Conservation (phyloP, 2,329 filamentous ascomycete genomes). For the Sclerotinia spermophila region DNA sequence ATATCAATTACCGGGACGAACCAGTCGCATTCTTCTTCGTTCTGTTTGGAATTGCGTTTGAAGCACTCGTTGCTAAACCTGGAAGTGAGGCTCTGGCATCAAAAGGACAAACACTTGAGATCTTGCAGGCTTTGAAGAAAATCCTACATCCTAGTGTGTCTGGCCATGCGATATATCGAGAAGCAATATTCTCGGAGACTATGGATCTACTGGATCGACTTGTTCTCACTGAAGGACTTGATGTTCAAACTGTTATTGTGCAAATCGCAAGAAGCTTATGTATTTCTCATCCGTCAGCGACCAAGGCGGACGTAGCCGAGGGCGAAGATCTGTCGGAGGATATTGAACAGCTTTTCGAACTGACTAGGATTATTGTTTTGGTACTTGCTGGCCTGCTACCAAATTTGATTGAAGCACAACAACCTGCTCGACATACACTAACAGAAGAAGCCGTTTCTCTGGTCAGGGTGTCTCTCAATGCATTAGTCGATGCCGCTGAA, state of each 20-base stretch:
- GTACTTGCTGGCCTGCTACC: slow-evolving; percentile 86
- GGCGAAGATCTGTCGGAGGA: slow-evolving; percentile 88
- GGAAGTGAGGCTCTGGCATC: slow-evolving; percentile 63
- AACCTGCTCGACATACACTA: slow-evolving; percentile 68
- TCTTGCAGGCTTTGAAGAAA: slow-evolving; percentile 87
- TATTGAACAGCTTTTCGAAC: slow-evolving; percentile 95
- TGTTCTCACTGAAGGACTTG: slow-evolving; percentile 83
- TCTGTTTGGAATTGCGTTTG: slow-evolving; percentile 92
- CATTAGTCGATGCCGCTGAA: slow-evolving; percentile 88
- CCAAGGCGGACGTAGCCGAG: slow-evolving; percentile 60
- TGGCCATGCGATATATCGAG: slow-evolving; percentile 93
- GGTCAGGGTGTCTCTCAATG: slow-evolving; percentile 74
- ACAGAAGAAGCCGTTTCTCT: slow-evolving; percentile 84
- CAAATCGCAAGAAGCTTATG: slow-evolving; percentile 90
- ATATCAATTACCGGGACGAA: slow-evolving; percentile 97
- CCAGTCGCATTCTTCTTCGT: slow-evolving; percentile 99
- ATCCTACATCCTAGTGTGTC: slow-evolving; percentile 92
- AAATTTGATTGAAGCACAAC: slow-evolving; percentile 63
- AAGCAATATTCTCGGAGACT: slow-evolving; percentile 92
- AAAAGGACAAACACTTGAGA: slow-evolving; percentile 78
- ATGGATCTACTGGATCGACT: slow-evolving; percentile 94
- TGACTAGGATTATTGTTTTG: slow-evolving; percentile 92
- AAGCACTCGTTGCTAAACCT: slow-evolving; percentile 82
- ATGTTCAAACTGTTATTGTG: slow-evolving; percentile 88
- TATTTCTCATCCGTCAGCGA: slow-evolving; percentile 84